Evolutionary conservation across 2,329 filamentous ascomycete genomes (phyloP).

Genomic region (Aureobasidium namibiae): DNA sequence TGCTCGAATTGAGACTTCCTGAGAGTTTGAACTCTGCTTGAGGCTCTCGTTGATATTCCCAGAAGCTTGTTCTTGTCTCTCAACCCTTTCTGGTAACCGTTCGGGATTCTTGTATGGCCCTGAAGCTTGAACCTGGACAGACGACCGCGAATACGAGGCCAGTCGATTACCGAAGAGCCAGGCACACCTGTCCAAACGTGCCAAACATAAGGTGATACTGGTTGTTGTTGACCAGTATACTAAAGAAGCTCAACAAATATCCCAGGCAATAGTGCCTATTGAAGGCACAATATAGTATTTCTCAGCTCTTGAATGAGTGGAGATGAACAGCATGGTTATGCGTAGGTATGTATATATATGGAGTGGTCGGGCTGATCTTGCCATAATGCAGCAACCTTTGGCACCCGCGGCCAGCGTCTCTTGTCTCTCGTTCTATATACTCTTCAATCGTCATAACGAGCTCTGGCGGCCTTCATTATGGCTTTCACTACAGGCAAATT

Average conservation of each 20-base stretch:
- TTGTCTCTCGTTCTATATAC: not conserved
- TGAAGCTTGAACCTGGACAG: not conserved
- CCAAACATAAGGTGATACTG: not conserved
- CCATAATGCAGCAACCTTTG: not conserved
- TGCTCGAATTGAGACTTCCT: not conserved
- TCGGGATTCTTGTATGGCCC: not conserved
- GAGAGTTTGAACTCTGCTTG: no score
- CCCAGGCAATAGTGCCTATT: not conserved
- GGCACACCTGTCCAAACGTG: not conserved
- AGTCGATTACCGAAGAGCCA: not conserved
- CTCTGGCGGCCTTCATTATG: not conserved
- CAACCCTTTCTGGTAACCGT: not conserved
- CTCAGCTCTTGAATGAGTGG: not conserved
- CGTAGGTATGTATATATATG: not conserved
- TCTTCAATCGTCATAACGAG: not conserved
- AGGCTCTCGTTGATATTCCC: not conserved
- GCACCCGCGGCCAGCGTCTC: not conserved
- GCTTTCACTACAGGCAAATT: not conserved
- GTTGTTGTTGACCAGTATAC: not conserved
- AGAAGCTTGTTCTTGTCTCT: not conserved
- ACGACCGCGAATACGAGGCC: not conserved
- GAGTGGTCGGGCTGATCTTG: not conserved
- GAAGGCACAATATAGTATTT: not conserved
- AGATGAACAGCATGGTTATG: no score
- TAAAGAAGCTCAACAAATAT: not conserved